A percentile compares a stretch with the other conserved stretches of the same genome.
These are phyloP conservation scores for Cystoderma amianthinum DNA, from an alignment of 768 basidiomycete genomes.

Conservation along the genomic window DNA sequence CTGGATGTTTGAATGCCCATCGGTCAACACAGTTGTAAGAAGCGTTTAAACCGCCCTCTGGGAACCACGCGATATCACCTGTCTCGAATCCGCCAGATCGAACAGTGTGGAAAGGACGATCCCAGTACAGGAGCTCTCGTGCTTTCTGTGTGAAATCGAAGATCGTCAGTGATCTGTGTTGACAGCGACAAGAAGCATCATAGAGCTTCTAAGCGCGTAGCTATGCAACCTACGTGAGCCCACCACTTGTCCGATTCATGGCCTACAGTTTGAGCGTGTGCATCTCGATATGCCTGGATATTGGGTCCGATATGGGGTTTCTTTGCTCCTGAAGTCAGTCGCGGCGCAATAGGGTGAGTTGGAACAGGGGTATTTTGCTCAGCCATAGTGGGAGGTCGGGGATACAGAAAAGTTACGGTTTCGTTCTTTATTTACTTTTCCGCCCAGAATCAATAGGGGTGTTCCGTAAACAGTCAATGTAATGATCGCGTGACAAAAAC, in stretches of 20 bases:
- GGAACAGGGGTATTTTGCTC: slow-evolving; percentile 24
- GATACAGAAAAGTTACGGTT: no score
- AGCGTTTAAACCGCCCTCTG: slow-evolving; percentile 87
- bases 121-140: slow-evolving; percentile 74
- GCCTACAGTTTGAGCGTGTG: slow-evolving; percentile 70
- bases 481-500: not conserved
- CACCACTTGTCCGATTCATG: slow-evolving; percentile 82
- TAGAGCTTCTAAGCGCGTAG: not conserved
- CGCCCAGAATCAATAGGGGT: no score
- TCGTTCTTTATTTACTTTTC: no score
- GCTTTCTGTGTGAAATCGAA: slow-evolving; percentile 43
- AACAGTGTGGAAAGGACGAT: slow-evolving; percentile 85
- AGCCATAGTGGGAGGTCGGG: slow-evolving; percentile 26
- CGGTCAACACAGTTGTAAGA: slow-evolving; percentile 98
- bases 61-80: slow-evolving; percentile 95
- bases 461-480: no score
- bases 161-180: not conserved
- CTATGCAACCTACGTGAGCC: slow-evolving; percentile 57
- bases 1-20: slow-evolving; percentile 86
- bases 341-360: slow-evolving; percentile 72
- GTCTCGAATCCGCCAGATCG: slow-evolving; percentile 74
- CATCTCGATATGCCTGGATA: slow-evolving; percentile 62
- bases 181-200: slow-evolving; percentile 7
- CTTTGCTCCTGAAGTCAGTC: slow-evolving; percentile 55
- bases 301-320: slow-evolving; percentile 77